A percentile compares a stretch with the other conserved stretches of the same genome.
phyloP scores from a whole-genome alignment of 352 stramenopile genomes.

The Phytophthora agathidicida region DNA sequence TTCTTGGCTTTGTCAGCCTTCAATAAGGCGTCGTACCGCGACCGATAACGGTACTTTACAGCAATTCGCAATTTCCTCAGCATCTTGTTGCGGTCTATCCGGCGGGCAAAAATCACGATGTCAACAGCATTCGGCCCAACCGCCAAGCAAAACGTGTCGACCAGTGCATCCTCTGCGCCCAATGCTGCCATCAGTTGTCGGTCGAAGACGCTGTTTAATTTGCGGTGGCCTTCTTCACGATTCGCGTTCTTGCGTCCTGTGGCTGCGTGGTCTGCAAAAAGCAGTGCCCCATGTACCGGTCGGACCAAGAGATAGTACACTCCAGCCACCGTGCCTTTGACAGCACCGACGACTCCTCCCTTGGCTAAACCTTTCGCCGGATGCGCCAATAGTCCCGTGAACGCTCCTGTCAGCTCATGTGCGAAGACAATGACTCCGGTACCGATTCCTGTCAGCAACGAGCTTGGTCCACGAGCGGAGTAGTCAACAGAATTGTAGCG shows the following conservation, averaged over 20 bases:
- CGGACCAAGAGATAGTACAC: conserved; percentile 33
- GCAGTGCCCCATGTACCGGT: conserved; percentile 42
- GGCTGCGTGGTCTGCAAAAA: conserved; percentile 45
- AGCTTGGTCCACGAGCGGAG: conserved; percentile 37
- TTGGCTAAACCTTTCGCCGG: conserved; percentile 33
- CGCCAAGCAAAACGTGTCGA: conserved; percentile 24
- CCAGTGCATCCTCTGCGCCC: conserved; percentile 25
- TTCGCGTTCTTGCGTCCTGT: conserved; percentile 45
- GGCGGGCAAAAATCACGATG: conserved; percentile 28
- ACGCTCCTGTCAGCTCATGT: conserved; percentile 47
- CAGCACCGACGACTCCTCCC: conserved; percentile 16
- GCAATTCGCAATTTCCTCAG: conserved; percentile 13
- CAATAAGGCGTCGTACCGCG: conserved; percentile 15
- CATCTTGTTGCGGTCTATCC: conserved; percentile 26
- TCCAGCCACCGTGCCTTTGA: conserved; percentile 26
- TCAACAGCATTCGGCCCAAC: conserved; percentile 28
- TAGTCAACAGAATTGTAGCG: conserved; percentile 48
- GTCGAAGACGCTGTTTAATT: conserved; percentile 35
- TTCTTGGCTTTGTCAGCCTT: conserved; percentile 21
- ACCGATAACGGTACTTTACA: conserved; percentile 15
- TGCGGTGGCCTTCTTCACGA: conserved; percentile 39
- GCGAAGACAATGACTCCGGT: conserved; percentile 20
- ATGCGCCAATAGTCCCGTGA: conserved; percentile 49
- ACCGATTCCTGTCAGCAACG: conserved; percentile 26
- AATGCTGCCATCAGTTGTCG: conserved; percentile 31